phyloP scores from a whole-genome alignment of 2,329 filamentous ascomycete species.

The Aureobasidium sp. region DNA sequence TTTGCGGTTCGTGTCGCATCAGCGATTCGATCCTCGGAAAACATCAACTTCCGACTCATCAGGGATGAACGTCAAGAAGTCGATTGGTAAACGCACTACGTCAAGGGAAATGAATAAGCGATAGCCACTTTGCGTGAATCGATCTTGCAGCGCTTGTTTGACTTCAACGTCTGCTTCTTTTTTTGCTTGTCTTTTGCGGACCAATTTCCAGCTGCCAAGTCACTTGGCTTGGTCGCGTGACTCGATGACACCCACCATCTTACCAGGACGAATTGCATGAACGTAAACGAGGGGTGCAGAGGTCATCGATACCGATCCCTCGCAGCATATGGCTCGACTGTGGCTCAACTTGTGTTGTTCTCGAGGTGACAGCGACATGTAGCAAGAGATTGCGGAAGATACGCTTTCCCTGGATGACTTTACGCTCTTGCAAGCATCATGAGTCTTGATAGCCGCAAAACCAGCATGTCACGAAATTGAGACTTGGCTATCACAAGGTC shows the following conservation, averaged over 20 bases:
- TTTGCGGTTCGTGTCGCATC: not conserved
- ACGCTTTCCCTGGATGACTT: not conserved
- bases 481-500: not conserved
- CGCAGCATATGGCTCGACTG: not conserved
- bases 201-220: conserved; percentile 7
- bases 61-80: not conserved
- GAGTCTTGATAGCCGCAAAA: not conserved
- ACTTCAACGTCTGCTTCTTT: not conserved
- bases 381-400: not conserved
- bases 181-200: not conserved
- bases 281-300: not conserved
- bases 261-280: not conserved
- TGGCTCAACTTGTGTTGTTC: not conserved
- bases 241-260: not conserved
- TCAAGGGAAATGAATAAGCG: not conserved
- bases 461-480: not conserved
- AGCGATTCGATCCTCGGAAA: not conserved
- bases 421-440: not conserved
- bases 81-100: not conserved
- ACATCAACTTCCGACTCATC: not conserved
- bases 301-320: too few relatives aligned
- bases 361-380: not conserved
- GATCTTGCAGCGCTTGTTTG: not conserved
- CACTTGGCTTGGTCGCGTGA: not conserved
- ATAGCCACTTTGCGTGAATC: not conserved